phyloP scores from a whole-genome alignment of 2,329 filamentous ascomycete species.

The Zymoseptoria crescenta region DNA sequence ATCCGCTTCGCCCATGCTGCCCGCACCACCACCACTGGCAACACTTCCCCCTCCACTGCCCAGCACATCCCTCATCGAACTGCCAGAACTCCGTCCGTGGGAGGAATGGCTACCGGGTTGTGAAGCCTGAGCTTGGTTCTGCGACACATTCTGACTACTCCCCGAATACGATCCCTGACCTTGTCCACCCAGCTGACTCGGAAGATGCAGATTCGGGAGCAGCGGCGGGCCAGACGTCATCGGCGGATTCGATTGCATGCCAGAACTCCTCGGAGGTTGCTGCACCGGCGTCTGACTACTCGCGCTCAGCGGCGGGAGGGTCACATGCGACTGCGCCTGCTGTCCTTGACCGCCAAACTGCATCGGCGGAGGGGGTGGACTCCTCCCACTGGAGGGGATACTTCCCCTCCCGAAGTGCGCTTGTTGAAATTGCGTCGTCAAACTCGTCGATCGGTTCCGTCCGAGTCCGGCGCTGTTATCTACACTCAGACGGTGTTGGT shows the following conservation, averaged over 20 bases:
- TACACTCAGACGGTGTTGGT: conserved; percentile 47
- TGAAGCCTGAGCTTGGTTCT: conserved; percentile 24
- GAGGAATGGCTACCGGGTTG: conserved; percentile 46
- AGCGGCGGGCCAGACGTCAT: conserved; percentile 21
- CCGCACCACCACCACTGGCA: no score
- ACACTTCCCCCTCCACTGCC: conserved; percentile 14
- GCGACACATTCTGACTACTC: conserved; percentile 9
- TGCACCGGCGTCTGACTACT: conserved; percentile 19
- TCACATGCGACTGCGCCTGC: conserved; percentile 20
- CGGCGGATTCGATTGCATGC: conserved; percentile 13
- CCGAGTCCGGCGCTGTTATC: conserved; percentile 33
- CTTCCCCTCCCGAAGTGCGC: conserved; percentile 54
- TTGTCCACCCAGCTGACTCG: conserved; percentile 15
- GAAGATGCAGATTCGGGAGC: conserved; percentile 37
- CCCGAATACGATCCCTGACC: not conserved
- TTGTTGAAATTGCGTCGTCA: conserved; percentile 58
- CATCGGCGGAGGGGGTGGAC: conserved; percentile 40
- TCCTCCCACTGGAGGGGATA: conserved; percentile 37
- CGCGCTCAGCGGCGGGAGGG: conserved; percentile 32
- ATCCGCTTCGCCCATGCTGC: conserved; percentile 39
- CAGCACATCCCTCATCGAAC: conserved; percentile 62
- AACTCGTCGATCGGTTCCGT: conserved; percentile 58
- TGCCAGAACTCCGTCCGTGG: conserved; percentile 48
- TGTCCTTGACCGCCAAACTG: conserved; percentile 32
- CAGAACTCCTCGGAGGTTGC: conserved; percentile 11